A percentile compares a stretch with the other conserved stretches of the same genome.
Evolutionary conservation across 805 yeast species (phyloP).

Genomic region (Candida ipomoeae): DNA sequence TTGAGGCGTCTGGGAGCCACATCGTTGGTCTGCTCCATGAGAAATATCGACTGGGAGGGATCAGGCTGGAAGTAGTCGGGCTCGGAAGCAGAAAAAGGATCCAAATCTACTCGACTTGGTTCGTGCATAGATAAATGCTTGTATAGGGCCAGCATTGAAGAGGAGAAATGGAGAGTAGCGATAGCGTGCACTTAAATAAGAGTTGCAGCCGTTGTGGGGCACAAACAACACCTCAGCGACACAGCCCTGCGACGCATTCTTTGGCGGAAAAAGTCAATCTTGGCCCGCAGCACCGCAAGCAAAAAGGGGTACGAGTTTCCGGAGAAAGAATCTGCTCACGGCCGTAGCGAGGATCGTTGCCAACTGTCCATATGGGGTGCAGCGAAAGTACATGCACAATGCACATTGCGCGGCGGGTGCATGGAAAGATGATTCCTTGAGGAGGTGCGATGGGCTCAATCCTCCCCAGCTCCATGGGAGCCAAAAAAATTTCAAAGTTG

Average conservation of each 20-base stretch:
- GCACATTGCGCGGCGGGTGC: neutral
- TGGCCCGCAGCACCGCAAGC: neutral
- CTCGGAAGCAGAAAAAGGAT: neutral
- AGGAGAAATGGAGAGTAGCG: neutral
- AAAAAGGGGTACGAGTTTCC: neutral
- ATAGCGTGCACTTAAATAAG: neutral
- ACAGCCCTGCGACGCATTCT: neutral
- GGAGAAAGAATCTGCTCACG: neutral
- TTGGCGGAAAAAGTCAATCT: neutral
- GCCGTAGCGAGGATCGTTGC: neutral
- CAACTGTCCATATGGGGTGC: conserved; percentile 1
- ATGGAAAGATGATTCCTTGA: neutral
- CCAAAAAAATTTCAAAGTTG: too few relatives aligned
- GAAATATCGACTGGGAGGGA: neutral
- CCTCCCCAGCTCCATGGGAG: neutral
- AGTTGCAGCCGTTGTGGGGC: neutral
- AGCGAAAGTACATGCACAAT: neutral
- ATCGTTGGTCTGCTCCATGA: neutral
- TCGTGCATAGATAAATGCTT: neutral
- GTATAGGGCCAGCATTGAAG: neutral
- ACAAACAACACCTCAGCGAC: neutral
- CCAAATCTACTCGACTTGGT: neutral
- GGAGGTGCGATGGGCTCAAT: neutral
- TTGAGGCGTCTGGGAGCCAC: neutral
- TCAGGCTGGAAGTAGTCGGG: neutral